Base-by-base conservation (phyloP, 2,329 filamentous ascomycete genomes). In the Pseudogymnoascus sp. region DNA sequence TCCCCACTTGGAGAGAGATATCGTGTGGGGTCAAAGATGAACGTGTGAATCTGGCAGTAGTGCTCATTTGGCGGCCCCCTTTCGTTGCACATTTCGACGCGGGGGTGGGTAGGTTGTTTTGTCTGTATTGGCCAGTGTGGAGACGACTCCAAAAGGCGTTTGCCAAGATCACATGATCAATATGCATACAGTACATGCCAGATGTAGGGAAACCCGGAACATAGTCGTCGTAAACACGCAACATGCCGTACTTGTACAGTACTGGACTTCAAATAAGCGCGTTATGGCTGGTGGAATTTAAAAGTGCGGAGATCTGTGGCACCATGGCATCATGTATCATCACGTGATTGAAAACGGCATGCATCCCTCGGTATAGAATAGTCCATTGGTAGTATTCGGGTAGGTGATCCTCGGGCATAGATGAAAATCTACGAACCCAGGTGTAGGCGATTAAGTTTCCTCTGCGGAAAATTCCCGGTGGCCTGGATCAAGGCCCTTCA, bases 201-300 rank as follows among this genome's bases (percentile, higher is more conserved):
- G 19, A 56, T 56, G n/a, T 56, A 56, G 26, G 26, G 15, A 13
- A 17, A 21, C 46, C 15, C 4, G 2, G 50, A 56, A 15, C 6
- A 56, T 33, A 21, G 26, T 56, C 26, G 50, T 33, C 15, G 50
- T 56, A 56, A 33, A 13, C n/a, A 29, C 33, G 50, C 10, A 56
- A 56, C 10, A 19, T 56, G 3, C 10, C 33, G 29, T 56, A 56
- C n/a, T 31, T 53, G 46, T 17, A n/a, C 46, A 53, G 23, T 13
- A 13, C n/a, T 13, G 50, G n/a, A 56, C 26, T 56, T 19, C 29
- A 56, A 56, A 56, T 33, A 56, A 56, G 50, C 50, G 29, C 50
- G 50, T 19, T 56, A 56, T 56, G 50, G n/a, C 50, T 56, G 50
- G 50, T 56, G 50, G 50, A 56, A 56, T 56, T 33, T 56, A 56